Base-by-base conservation (phyloP, 139 green algal species). In the Pleodorina starrii region DNA sequence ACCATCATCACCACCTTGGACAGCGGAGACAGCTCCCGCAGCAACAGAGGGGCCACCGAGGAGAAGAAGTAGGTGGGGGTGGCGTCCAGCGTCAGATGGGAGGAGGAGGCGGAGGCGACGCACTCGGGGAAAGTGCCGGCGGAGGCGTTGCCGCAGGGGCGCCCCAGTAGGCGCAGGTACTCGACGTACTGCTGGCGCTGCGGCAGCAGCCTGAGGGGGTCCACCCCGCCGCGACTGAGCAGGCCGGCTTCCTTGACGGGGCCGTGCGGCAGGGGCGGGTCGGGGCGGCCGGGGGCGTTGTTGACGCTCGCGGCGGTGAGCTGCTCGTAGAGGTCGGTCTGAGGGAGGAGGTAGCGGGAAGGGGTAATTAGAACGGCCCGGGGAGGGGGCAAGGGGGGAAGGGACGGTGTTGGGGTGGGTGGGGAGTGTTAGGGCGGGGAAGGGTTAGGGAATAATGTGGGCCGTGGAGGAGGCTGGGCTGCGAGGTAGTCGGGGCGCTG, bases 251-350 rank as follows among this genome's bases (percentile, higher is more conserved):
- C 68, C 32, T 76, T 76, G 35, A 12, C 6, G n/a, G 68, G 68
- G 36, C 17, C 25, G 5, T 46, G 68, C 35, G 36, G 68, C 21
- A 76, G 6, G 9, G 68, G 68, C 36, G 68, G 68, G 25, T 76
- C 68, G 36, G 68, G 68, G 11, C 68, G 68, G 46, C 2, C 25
- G 35, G 68, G 21, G 25, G 17, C 35, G 2, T 48, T 7, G 36
- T 76, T 76, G 14, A 76, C 68, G 35, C 3, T 48, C 35, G 4
- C 68, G 35, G 35, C n/a, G 4, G 68, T 76, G 38, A 76, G 68
- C 36, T 76, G 68, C 35, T 76, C 68, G 32, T 48, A 76, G 38
- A 76, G 68, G 68, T 76, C 68, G 35, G 68, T 76, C 68, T 76
- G 68, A 9, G 12, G 19, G 23, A 29, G 19, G 25, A 23, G 0